Percentiles rank a stretch among this genome's conserved stretches.
Conservation (phyloP, 768 basidiomycete species). For the Auriscalpium vulgare region DNA sequence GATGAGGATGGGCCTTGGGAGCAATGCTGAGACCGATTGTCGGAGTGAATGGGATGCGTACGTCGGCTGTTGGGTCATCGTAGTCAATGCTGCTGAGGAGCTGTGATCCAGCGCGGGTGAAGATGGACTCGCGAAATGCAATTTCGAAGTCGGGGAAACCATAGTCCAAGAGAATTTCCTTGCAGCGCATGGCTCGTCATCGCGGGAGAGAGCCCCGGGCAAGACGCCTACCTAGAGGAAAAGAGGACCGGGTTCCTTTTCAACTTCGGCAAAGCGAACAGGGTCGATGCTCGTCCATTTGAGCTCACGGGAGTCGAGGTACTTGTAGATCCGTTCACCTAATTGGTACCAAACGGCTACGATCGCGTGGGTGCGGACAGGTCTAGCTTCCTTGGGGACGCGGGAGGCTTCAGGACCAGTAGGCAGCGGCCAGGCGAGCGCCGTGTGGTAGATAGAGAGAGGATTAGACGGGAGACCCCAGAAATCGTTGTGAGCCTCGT, state of each 20-base stretch:
- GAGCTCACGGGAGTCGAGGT: constrained; percentile 21
- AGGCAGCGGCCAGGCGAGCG: neutral
- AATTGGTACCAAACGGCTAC: constrained; percentile 19
- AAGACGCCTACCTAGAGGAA: constrained; percentile 27
- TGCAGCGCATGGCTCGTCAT: constrained; percentile 20
- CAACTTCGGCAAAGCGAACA: constrained; percentile 23
- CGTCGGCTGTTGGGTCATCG: constrained; percentile 19
- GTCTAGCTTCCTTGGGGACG: constrained; percentile 18
- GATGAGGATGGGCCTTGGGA: constrained; percentile 20
- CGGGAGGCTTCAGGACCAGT: constrained; percentile 13
- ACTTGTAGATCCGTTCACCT: constrained; percentile 15
- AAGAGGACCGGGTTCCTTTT: constrained; percentile 15
- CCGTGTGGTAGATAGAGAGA: neutral
- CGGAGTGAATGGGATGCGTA: constrained; percentile 27
- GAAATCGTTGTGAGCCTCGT: neutral
- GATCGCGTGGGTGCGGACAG: constrained; percentile 24
- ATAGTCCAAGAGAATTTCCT: constrained; percentile 20
- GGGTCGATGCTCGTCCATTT: constrained; percentile 25
- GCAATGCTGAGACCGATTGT: constrained; percentile 31
- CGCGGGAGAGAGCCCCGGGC: constrained; percentile 22
- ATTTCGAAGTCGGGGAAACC: constrained; percentile 27
- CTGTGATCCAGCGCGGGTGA: constrained; percentile 18
- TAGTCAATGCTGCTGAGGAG: constrained; percentile 19
- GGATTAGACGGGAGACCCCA: constrained; percentile 1
- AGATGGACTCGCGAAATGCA: constrained; percentile 25